A percentile compares a stretch with the other conserved stretches of the same genome.
phyloP scores from a whole-genome alignment of 306 rosid genomes.

The Abrus pulchellus region DNA sequence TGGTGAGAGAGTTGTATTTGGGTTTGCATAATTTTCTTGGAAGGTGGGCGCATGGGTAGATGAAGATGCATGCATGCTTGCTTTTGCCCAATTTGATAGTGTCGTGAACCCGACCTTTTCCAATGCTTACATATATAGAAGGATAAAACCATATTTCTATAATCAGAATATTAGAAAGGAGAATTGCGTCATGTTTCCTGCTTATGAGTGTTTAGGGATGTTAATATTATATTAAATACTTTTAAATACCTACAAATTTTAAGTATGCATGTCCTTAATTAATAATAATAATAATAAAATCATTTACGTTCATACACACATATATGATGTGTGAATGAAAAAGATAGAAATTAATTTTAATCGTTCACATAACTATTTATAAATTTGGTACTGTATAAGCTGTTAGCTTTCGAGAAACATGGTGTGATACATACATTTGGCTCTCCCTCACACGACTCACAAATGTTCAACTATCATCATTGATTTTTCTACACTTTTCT shows the following conservation, averaged over 20 bases:
- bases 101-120: slow-evolving; percentile 44
- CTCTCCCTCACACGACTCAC: not conserved
- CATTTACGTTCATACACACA: not conserved
- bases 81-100: slow-evolving; percentile 7
- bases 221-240: too few relatives aligned
- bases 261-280: not conserved
- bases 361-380: not conserved
- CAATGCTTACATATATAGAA: not conserved
- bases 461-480: not conserved
- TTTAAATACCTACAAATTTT: not conserved
- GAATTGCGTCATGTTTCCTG: not conserved
- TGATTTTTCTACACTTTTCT: not conserved
- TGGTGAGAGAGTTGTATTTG: slow-evolving; percentile 1
- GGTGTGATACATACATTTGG: not conserved
- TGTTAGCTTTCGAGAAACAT: not conserved
- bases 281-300: too few relatives aligned
- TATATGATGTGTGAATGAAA: not conserved
- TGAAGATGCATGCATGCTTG: slow-evolving; percentile 47
- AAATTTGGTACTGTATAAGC: too few relatives aligned
- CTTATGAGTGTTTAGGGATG: not conserved
- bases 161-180: not conserved
- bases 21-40: slow-evolving; percentile 36
- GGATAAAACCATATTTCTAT: not conserved
- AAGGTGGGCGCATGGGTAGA: slow-evolving; percentile 39
- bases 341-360: not conserved